These are phyloP conservation scores for Solanum clarkiae DNA, from an alignment of 257 asterid genomes.

Conservation along the genomic window DNA sequence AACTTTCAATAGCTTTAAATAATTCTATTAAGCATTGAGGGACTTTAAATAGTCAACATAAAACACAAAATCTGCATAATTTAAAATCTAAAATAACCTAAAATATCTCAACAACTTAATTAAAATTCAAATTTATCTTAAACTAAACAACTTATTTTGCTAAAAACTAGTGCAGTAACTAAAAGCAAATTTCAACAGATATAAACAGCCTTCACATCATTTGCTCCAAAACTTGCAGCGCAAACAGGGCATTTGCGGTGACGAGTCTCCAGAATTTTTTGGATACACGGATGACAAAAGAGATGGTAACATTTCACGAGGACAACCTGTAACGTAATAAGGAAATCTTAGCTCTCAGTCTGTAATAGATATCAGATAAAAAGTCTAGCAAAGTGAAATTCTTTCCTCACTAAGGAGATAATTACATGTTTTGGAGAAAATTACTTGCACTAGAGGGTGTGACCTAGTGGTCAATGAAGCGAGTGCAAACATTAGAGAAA, in stretches of 20 bases:
- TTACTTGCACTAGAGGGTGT: neutral
- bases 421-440: neutral
- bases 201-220: constrained; percentile 87
- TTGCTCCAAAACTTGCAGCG: constrained; percentile 71
- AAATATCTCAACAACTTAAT: too few relatives aligned
- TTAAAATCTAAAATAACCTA: too few relatives aligned
- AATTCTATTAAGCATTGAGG: too few relatives aligned
- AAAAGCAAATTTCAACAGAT: constrained; percentile 19
- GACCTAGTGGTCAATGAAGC: neutral
- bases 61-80: too few relatives aligned
- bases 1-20: too few relatives aligned
- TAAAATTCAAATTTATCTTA: too few relatives aligned
- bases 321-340: constrained; percentile 57
- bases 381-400: neutral
- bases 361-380: neutral
- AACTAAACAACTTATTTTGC: too few relatives aligned
- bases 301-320: constrained; percentile 94
- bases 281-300: constrained; percentile 82
- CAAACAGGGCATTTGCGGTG: constrained; percentile 95
- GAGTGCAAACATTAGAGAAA: neutral
- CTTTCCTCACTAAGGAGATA: neutral
- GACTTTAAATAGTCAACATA: too few relatives aligned
- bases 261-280: constrained; percentile 54
- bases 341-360: neutral
- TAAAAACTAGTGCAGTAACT: too few relatives aligned